Evolutionary conservation across 2,329 filamentous ascomycete species (phyloP).

Genomic region (Pseudocercospora cruenta): DNA sequence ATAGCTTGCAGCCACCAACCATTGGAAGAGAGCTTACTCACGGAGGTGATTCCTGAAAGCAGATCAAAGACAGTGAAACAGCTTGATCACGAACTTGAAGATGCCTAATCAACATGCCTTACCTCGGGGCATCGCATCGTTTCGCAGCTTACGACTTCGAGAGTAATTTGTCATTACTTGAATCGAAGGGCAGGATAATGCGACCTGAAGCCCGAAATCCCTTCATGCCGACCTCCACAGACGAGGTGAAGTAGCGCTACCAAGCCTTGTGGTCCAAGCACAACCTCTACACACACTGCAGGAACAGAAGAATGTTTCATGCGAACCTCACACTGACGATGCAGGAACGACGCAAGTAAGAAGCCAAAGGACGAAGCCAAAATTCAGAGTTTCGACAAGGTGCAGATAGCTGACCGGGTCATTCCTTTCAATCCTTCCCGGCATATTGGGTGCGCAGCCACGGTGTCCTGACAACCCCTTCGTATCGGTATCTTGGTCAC

Average conservation of each 20-base stretch:
- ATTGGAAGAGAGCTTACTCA: background rate
- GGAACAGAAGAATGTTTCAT: background rate
- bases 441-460: background rate
- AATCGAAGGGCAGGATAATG: background rate
- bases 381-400: background rate
- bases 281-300: background rate
- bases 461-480: background rate
- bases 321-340: background rate
- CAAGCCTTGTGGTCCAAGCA: conserved; percentile 1
- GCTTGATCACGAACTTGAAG: no score
- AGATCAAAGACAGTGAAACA: background rate
- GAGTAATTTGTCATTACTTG: no score
- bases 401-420: background rate
- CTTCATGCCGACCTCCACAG: background rate
- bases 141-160: background rate
- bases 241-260: background rate
- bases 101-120: background rate
- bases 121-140: background rate
- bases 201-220: background rate
- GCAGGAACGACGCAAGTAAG: conserved; percentile 2
- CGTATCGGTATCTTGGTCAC: background rate
- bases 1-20: background rate
- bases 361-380: background rate
- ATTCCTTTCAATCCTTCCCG: background rate
- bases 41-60: background rate